Base-by-base conservation (phyloP, 306 rosid species). In the Aeschynomene evenia region DNA sequence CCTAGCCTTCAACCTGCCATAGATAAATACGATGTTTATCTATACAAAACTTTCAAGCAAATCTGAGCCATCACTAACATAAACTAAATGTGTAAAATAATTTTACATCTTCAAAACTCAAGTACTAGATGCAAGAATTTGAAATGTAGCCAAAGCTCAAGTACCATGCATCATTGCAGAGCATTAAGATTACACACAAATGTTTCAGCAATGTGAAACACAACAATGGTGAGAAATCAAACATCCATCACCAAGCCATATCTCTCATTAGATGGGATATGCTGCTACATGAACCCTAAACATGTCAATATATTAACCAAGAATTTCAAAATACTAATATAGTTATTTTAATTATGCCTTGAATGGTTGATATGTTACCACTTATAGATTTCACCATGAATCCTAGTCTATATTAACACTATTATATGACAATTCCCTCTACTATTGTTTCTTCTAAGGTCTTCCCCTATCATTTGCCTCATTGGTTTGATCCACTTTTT, bases 1-100 rank as follows among this genome's bases (percentile, higher is more conserved):
- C 34, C 79, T 79, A 73, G 18, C 76, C 61, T 31, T 79, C 79
- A 74, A 74, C 76, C 83, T 79, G 79, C 21, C 63, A 68, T 31
- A 62, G 49, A 53, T 5, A 62, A 54, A 1, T 4, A 61, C 73
- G 29, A 55, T 10, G 13, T 60, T 74, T 23, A 56, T 79, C 33
- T 62, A 43, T 43, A 53, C 12, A 68, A 57, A 34, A 40, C 48
- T 55, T 46, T 1, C 45, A 72, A 7, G 55, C 42, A 66, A 52
- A 79, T 33, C 16, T 5, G 62, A 53, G n/a, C 49, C 20, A 60
- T 45, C 54, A 73, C 20, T 26, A 79, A 29, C 22, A 28, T 24
- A 24, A 20, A 1, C 18, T 21, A n/a, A 49, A 58, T 39, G 23
- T 33, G 26, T 15, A 18, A 28, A 2, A 28, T 28, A 28, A 28